A percentile compares a stretch with the other conserved stretches of the same genome.
Conservation (phyloP, 331 rosid species). For the Quercus lobata region DNA sequence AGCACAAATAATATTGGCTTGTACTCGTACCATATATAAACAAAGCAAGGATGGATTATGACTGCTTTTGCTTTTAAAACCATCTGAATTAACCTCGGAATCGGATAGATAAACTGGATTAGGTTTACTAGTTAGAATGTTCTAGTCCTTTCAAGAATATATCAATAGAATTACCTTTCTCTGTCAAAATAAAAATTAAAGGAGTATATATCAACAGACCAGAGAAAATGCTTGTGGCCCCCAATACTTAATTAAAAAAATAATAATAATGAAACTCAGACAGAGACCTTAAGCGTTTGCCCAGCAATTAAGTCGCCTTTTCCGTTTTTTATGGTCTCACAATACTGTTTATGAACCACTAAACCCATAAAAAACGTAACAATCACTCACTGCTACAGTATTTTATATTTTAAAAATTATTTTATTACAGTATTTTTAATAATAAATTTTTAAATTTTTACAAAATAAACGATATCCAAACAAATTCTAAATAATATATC, state of each 20-base stretch:
- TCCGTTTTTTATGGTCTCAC: too few species aligned
- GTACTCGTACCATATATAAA: not conserved
- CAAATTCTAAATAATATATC: too few species aligned
- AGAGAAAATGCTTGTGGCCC: not conserved
- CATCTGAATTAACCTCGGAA: not conserved
- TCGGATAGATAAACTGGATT: not conserved
- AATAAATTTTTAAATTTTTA: too few species aligned
- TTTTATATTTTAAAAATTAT: too few species aligned
- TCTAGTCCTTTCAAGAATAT: not conserved
- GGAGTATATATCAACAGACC: not conserved
- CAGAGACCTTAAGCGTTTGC: too few species aligned
- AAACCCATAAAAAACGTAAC: accelerated
- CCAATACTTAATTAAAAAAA: not conserved
- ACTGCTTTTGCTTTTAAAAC: not conserved
- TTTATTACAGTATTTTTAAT: accelerated
- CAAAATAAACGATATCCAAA: too few species aligned
- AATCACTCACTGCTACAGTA: too few species aligned
- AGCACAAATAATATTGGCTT: not conserved
- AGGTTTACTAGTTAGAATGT: not conserved
- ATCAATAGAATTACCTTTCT: not conserved
- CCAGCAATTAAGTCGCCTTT: too few species aligned
- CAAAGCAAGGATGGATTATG: not conserved
- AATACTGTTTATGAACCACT: accelerated
- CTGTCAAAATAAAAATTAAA: too few species aligned
- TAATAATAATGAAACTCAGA: too few species aligned